Evolutionary conservation across 179 eudicot species (phyloP).

Genomic region (Corrigiola litoralis): DNA sequence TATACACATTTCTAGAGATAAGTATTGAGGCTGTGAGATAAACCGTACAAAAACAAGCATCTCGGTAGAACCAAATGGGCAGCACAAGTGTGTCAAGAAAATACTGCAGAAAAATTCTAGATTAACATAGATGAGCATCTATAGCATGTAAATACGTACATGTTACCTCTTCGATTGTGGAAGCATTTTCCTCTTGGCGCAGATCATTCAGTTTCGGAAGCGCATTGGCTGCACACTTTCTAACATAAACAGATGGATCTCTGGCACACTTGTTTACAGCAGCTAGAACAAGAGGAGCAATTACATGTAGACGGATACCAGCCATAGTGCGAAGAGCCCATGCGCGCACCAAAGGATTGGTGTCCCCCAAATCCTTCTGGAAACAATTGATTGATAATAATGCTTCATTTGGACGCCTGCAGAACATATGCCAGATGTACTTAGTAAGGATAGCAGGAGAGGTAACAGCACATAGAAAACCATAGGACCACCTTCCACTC

Average conservation of each 20-base stretch:
- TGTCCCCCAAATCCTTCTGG: conserved; percentile 96
- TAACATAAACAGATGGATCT: conserved; percentile 96
- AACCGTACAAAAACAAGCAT: background rate
- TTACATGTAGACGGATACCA: conserved; percentile 91
- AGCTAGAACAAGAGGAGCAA: conserved; percentile 74
- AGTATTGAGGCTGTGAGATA: background rate
- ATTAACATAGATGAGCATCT: conserved; percentile 1
- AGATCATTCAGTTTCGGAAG: conserved; percentile 93
- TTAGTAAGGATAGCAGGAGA: no score
- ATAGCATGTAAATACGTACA: conserved; percentile 4
- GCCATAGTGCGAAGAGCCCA: conserved; percentile 99
- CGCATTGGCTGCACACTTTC: conserved; percentile 98
- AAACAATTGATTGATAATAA: conserved; percentile 90
- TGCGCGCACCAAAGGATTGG: conserved; percentile 95
- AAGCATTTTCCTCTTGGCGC: conserved; percentile 67
- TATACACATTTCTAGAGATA: background rate
- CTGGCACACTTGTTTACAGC: conserved; percentile 91
- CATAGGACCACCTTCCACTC: no score
- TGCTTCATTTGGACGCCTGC: conserved; percentile 98
- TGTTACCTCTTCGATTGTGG: conserved; percentile 77
- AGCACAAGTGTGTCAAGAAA: background rate
- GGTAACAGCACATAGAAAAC: no score
- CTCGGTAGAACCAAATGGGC: background rate
- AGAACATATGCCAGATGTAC: conserved; percentile 17
- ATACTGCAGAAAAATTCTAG: background rate